Conservation (phyloP, 1,284 basidiomycete genomes). For the Naganishia albida region DNA sequence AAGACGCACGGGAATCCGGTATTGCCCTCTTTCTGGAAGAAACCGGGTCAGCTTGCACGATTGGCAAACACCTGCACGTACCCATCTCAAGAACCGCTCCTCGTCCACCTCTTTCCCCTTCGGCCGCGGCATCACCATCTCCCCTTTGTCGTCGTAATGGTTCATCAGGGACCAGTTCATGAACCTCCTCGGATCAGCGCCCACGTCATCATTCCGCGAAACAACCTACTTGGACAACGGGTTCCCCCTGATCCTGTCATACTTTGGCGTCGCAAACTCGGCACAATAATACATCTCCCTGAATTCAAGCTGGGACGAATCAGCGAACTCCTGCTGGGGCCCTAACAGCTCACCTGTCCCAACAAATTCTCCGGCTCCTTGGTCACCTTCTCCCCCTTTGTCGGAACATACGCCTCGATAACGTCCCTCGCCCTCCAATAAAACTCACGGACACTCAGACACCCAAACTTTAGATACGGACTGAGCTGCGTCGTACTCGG, state of each 20-base stretch:
- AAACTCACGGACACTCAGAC: constrained; percentile 55
- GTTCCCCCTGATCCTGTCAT: constrained; percentile 55
- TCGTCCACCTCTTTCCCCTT: constrained; percentile 52
- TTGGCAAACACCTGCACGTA: neutral
- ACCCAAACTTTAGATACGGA: constrained; percentile 59
- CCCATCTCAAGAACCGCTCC: constrained; percentile 53
- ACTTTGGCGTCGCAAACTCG: constrained; percentile 53
- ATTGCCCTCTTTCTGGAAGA: constrained; percentile 50
- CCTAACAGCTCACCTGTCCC: constrained; percentile 37
- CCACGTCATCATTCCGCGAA: neutral
- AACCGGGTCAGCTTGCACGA: neutral
- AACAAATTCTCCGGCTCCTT: constrained; percentile 52
- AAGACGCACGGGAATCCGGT: constrained; percentile 58
- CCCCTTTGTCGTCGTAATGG: constrained; percentile 52
- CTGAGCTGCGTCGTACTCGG: constrained; percentile 56
- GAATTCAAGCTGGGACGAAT: constrained; percentile 51
- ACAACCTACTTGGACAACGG: constrained; percentile 49
- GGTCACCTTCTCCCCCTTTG: constrained; percentile 39
- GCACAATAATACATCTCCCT: constrained; percentile 57
- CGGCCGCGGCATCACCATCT: constrained; percentile 52
- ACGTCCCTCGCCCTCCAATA: constrained; percentile 54
- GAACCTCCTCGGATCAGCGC: constrained; percentile 37
- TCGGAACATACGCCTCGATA: constrained; percentile 41
- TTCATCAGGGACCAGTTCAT: constrained; percentile 57
- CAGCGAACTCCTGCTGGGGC: neutral